Conservation (phyloP, 257 asterid species). For the Scutellaria baicalensis region DNA sequence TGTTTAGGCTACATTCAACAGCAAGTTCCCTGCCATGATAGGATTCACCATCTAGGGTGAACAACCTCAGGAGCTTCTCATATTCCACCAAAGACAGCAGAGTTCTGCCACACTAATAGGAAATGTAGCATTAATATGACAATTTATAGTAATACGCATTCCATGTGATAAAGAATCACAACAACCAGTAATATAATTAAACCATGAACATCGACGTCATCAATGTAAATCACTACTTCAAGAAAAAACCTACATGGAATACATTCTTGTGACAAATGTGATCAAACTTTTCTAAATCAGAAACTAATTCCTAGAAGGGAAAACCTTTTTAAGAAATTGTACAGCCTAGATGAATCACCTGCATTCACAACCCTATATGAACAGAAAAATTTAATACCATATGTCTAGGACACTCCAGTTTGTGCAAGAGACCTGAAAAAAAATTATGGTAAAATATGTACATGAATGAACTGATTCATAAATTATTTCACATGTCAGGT, state of each 20-base stretch:
- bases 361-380: background rate
- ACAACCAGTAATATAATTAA: background rate
- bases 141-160: background rate
- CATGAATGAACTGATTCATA: background rate
- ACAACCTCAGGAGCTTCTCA: background rate
- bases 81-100: background rate
- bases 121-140: background rate
- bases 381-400: background rate
- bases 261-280: background rate
- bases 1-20: background rate
- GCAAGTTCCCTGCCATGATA: background rate
- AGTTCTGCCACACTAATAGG: background rate
- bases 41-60: background rate
- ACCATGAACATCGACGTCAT: background rate
- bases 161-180: background rate
- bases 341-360: background rate
- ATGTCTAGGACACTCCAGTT: background rate
- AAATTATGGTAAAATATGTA: background rate
- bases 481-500: background rate
- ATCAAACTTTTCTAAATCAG: background rate
- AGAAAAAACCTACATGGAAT: background rate
- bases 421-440: background rate
- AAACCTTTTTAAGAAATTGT: background rate
- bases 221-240: background rate
- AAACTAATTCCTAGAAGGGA: background rate